Evolutionary conservation across 768 basidiomycete genomes (phyloP).

Genomic region (Pleurotus eryngii): DNA sequence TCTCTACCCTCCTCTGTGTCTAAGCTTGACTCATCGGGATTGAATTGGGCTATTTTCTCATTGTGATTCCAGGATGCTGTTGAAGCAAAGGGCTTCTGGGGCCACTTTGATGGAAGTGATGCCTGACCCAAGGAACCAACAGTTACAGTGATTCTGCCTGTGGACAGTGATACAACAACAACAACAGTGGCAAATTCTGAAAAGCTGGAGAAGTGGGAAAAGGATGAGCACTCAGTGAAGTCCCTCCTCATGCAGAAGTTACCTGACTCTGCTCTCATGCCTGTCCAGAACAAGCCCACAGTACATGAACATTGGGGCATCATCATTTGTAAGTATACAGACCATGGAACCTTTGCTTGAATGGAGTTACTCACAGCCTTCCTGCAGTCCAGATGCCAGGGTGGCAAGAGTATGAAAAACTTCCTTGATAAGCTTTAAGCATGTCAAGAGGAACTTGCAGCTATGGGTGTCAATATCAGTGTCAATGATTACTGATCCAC

Average conservation of each 20-base stretch:
- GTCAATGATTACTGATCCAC: constrained; percentile 28
- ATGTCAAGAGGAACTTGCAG: constrained; percentile 20
- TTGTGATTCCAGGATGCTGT: constrained; percentile 24
- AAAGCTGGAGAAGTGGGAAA: not conserved
- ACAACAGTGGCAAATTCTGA: not conserved
- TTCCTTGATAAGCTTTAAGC: constrained; percentile 22
- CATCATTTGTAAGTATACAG: constrained; percentile 27
- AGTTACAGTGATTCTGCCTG: constrained; percentile 4
- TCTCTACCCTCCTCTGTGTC: constrained; percentile 23
- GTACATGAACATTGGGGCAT: constrained; percentile 28
- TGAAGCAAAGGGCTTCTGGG: constrained; percentile 24
- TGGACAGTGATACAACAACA: not conserved
- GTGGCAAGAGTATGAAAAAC: constrained; percentile 22
- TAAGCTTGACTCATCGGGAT: constrained; percentile 26
- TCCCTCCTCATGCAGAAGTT: constrained; percentile 27
- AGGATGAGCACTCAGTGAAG: not conserved
- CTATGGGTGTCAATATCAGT: constrained; percentile 26
- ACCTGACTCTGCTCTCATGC: constrained; percentile 27
- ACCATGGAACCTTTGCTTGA: constrained; percentile 27
- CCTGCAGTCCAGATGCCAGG: constrained; percentile 23
- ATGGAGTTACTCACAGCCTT: constrained; percentile 24
- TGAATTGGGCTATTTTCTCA: constrained; percentile 29
- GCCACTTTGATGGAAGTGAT: constrained; percentile 23
- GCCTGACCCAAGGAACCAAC: constrained; percentile 7
- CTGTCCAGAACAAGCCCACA: constrained; percentile 16